Evolutionary conservation across 345 rosid genomes (phyloP).

Genomic region (Punica granatum): DNA sequence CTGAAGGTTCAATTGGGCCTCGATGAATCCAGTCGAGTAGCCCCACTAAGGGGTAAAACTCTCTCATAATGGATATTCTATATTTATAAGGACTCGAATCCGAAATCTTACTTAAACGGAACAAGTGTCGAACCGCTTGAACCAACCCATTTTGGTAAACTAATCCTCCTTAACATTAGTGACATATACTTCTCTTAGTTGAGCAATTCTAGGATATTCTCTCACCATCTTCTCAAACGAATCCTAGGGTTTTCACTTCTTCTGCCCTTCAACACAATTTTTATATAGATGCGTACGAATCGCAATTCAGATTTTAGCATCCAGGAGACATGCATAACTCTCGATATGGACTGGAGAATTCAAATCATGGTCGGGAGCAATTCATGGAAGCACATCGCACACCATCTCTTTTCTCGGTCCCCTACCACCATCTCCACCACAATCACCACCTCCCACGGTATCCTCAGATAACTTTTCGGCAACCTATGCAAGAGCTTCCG

Average conservation of each 20-base stretch:
- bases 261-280: not conserved
- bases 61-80: too few species aligned
- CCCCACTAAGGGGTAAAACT: too few species aligned
- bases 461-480: not conserved
- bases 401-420: not conserved
- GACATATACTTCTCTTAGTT: not conserved
- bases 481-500: not conserved
- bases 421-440: not conserved
- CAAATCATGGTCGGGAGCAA: not conserved
- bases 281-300: not conserved
- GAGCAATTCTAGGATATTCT: not conserved
- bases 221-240: not conserved
- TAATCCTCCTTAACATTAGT: not conserved
- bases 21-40: too few species aligned
- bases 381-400: not conserved
- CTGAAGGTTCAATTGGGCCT: too few species aligned
- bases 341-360: not conserved
- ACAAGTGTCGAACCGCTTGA: too few species aligned
- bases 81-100: too few species aligned
- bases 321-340: not conserved
- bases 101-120: too few species aligned
- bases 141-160: too few species aligned
- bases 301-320: too few species aligned
- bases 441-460: not conserved
- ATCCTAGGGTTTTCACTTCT: not conserved